Base-by-base conservation (phyloP, 2,329 filamentous ascomycete species). In the Xylariaceae sp. region DNA sequence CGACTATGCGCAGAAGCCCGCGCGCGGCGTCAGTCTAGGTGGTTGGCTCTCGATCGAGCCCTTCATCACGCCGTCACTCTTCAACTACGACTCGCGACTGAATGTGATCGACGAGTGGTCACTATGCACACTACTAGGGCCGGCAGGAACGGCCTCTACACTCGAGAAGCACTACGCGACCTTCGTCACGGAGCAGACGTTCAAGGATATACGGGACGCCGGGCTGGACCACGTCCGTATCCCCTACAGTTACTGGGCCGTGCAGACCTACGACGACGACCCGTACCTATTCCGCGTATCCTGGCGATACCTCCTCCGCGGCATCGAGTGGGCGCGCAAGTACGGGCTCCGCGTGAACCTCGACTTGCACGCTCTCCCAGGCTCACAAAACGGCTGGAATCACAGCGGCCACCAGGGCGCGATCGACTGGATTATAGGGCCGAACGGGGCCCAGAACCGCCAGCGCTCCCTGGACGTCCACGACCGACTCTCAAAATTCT, bases 201-300 rank as follows among this genome's bases (percentile, higher is more conserved):
- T 97, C 73, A 80, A 81, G 58, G 88, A 93, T 47, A 97, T 99
- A 61, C 85, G 86, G 53, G 87, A 85, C 45, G 94, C 94, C 1
- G 94, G 94, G 0, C 84, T 99, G 51, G 94, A 99, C 71, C 94
- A 99, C 72, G 89, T 99, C n/a, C 88, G 94, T 57, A 97, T 99
- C 56, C 92, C 90, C 0, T 97, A 88, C 73, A 90, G 88, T 8
- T 99, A 99, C 78, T 99, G 94, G 94, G 91, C 92, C 0, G 87
- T 97, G 1, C 84, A 86, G 59, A 88, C 87, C 0, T 97, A 96
- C 73, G 86, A 90, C 34, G 86, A 81, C 49, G 94, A 99, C 69
- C 90, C 92, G 1, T 99, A 96, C 70, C 81, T 99, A 1, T 84
- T 89, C 61, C 87, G 92, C 48, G 89, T 91, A 0, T 88, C 90